Percentiles rank a stretch among this genome's conserved stretches.
phyloP scores from a whole-genome alignment of 352 stramenopile species.

The Pythium guiyangense region DNA sequence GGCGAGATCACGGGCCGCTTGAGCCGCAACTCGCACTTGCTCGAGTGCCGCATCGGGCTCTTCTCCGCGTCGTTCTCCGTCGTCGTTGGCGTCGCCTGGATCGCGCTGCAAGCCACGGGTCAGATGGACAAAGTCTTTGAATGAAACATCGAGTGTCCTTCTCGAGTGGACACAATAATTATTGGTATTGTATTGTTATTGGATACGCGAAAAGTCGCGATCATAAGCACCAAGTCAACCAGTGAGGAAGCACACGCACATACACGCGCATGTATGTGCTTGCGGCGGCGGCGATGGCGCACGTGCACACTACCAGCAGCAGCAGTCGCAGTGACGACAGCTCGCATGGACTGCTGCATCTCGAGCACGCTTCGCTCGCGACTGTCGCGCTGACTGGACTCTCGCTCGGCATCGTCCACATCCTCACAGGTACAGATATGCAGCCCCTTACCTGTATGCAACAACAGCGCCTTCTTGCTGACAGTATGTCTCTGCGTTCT shows the following conservation, averaged over 20 bases:
- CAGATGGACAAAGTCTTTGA: constrained; percentile 73
- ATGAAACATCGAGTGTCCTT: too few relatives aligned
- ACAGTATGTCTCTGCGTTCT: background rate
- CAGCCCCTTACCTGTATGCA: too few relatives aligned
- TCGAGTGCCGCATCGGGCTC: constrained; percentile 69
- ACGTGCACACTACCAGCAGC: background rate
- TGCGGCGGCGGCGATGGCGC: background rate
- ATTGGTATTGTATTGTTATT: too few relatives aligned
- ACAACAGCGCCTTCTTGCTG: too few relatives aligned
- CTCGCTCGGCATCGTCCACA: constrained; percentile 47
- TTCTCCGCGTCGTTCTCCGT: constrained; percentile 73
- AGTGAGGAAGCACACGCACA: background rate
- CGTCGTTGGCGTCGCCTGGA: constrained; percentile 72
- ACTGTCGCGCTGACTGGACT: constrained; percentile 29
- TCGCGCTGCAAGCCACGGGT: constrained; percentile 60
- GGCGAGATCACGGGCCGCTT: constrained; percentile 62
- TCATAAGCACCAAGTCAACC: too few relatives aligned
- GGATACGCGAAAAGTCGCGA: constrained; percentile 7
- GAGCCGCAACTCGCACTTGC: constrained; percentile 39
- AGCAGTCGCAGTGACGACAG: background rate
- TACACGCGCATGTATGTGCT: too few relatives aligned
- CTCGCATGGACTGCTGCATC: background rate
- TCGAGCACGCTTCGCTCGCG: constrained; percentile 25
- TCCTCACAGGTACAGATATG: constrained; percentile 58
- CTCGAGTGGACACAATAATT: too few relatives aligned